Conservation (phyloP, 1,284 basidiomycete species). For the Somion occarium region DNA sequence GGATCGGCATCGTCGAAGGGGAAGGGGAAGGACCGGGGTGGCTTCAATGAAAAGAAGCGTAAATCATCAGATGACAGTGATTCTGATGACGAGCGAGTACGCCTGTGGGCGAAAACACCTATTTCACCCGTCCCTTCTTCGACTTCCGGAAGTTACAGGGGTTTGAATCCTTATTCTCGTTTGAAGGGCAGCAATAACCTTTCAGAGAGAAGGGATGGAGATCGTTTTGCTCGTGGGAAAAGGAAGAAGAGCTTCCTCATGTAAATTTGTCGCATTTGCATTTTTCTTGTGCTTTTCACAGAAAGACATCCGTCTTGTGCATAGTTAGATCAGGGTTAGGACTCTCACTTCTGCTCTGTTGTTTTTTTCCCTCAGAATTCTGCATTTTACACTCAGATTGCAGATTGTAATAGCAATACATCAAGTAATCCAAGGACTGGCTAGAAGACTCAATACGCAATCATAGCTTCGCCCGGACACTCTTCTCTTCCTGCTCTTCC, state of each 20-base stretch:
- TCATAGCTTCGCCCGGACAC: constrained; percentile 37
- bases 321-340: background rate
- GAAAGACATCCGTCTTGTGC: background rate
- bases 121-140: constrained; percentile 18
- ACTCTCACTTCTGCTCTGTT: background rate
- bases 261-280: background rate
- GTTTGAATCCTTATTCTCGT: constrained; percentile 31
- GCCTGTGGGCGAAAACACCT: constrained; percentile 25
- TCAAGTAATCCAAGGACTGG: background rate
- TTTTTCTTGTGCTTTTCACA: background rate
- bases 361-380: background rate
- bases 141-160: constrained; percentile 8
- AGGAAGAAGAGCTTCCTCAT: background rate
- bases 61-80: constrained; percentile 34
- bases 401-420: background rate
- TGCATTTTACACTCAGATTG: background rate
- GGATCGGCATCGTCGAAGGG: constrained; percentile 23
- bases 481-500: constrained; percentile 6
- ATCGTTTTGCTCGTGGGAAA: background rate
- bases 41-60: constrained; percentile 33
- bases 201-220: constrained; percentile 19
- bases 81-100: constrained; percentile 21
- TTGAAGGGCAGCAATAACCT: constrained; percentile 32
- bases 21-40: constrained; percentile 15
- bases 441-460: background rate